phyloP scores from a whole-genome alignment of 805 yeast species.

The Teunomyces tritomae region DNA sequence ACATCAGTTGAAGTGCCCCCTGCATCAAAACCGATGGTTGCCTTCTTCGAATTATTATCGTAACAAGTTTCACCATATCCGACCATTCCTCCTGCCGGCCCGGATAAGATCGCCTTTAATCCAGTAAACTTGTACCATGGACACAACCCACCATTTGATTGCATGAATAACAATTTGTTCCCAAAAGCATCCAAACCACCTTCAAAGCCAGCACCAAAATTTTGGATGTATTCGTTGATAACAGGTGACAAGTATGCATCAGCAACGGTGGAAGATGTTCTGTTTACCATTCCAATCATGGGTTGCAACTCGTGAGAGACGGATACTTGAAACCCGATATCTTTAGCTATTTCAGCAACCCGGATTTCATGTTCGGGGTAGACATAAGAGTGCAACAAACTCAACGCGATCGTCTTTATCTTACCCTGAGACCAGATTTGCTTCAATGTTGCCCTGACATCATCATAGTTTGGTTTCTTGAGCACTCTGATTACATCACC shows the following conservation, averaged over 20 bases:
- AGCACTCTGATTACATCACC: constrained; percentile 34
- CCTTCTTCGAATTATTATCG: constrained; percentile 24
- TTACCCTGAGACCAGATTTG: constrained; percentile 22
- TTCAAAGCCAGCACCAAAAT: constrained; percentile 40
- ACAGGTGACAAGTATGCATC: constrained; percentile 44
- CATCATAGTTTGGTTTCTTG: constrained; percentile 26
- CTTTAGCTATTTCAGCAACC: constrained; percentile 33
- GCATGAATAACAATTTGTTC: constrained; percentile 79
- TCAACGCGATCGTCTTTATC: constrained; percentile 32
- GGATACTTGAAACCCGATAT: constrained; percentile 39
- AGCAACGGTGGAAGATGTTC: constrained; percentile 42
- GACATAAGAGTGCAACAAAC: constrained; percentile 41
- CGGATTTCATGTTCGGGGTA: constrained; percentile 37
- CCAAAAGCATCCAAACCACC: constrained; percentile 44
- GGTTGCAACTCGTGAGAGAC: constrained; percentile 41
- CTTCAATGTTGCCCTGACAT: constrained; percentile 22
- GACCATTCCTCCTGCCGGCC: constrained; percentile 98
- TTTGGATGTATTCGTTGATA: constrained; percentile 31
- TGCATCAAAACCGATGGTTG: constrained; percentile 42
- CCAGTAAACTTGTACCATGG: constrained; percentile 85
- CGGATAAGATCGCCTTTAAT: constrained; percentile 81
- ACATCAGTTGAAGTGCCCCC: constrained; percentile 50
- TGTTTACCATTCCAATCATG: constrained; percentile 42
- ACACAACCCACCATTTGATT: constrained; percentile 93
- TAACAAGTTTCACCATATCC: constrained; percentile 87